Evolutionary conservation across 257 asterid genomes (phyloP), one percentile per base, ranked within the genome.

Genomic region (Nyctanthes arbortristis): DNA sequence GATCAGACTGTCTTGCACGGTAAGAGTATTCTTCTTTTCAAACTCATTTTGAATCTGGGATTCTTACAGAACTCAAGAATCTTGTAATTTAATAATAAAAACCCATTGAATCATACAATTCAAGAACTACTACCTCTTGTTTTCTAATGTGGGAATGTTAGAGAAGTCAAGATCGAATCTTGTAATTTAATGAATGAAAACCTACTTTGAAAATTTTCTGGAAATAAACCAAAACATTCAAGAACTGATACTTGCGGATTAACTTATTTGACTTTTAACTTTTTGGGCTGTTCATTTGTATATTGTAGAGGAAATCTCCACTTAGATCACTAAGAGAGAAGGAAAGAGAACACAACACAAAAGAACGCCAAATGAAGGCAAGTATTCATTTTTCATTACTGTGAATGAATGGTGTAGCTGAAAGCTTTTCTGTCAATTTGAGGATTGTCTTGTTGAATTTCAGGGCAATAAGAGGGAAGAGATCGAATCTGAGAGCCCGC

Each of bases 1-100:
- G 79, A 88, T 93, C 80, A 86, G 73, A 69, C 43, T 87, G 62
- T 85, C 92, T 37, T 88, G 88, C 81, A 71, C 63, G 89, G 97
- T 92, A 57, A 69, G 80, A 32, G 43, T 47, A 20, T 60, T 29
- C 4, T 49, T 49, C 8, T 20, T 28, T 49, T 9, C 10, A 16
- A n/a, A n/a, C 54, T 7, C 56, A 18, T n/a, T n/a, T n/a, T n/a
- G n/a, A n/a, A n/a, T n/a, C n/a, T n/a, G n/a, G n/a, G n/a, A n/a
- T n/a, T n/a, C n/a, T n/a, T n/a, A n/a, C n/a, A n/a, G n/a, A n/a
- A n/a, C n/a, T n/a, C n/a, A n/a, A n/a, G n/a, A n/a, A n/a, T 36
- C 11, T 39, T 39, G 3, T 14, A 13, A 39, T 39, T 39, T 39
- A n/a, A n/a, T 40, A 40, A 40, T 40, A 7, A 40, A 40, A 40